Evolutionary conservation across 768 basidiomycete genomes (phyloP).

Genomic region (Pleurotus tuber-regium): DNA sequence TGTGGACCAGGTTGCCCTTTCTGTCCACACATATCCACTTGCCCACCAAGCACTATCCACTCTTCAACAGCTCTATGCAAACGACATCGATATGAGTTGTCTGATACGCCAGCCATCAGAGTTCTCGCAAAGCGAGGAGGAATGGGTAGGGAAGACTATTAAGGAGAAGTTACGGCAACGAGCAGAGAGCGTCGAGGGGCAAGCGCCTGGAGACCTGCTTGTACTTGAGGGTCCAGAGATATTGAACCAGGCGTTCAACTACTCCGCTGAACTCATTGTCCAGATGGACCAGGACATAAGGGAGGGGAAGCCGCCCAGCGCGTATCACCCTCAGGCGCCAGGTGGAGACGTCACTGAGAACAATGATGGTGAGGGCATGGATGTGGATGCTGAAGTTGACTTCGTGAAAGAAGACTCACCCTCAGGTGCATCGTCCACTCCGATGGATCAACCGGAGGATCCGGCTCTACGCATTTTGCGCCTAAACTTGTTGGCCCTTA

Average conservation of each 20-base stretch:
- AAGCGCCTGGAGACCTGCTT: conserved; percentile 10
- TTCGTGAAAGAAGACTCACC: conserved; percentile 18
- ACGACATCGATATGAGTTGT: conserved; percentile 54
- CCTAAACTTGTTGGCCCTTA: conserved; percentile 72
- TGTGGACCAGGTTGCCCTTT: conserved; percentile 34
- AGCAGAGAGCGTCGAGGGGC: conserved; percentile 10
- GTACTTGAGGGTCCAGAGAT: conserved; percentile 9
- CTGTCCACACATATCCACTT: conserved; percentile 41
- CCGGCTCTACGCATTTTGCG: conserved; percentile 54
- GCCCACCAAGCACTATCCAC: conserved; percentile 36
- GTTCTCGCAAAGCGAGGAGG: conserved; percentile 47
- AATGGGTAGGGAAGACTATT: conserved; percentile 46
- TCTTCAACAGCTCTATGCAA: conserved; percentile 38
- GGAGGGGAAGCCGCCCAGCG: neutral
- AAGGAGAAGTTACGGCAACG: conserved; percentile 28
- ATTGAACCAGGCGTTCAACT: conserved; percentile 8
- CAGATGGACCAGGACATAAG: conserved; percentile 23
- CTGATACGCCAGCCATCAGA: conserved; percentile 47
- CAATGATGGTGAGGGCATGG: conserved; percentile 11
- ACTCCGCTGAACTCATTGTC: conserved; percentile 3
- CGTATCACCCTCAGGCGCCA: too few relatives aligned
- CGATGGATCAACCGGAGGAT: conserved; percentile 36
- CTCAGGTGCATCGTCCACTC: conserved; percentile 2
- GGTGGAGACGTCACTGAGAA: conserved; percentile 9
- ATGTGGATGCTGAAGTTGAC: conserved; percentile 16